phyloP scores from a whole-genome alignment of 495 filamentous ascomycete genomes.

The Penicillium robsamsonii region DNA sequence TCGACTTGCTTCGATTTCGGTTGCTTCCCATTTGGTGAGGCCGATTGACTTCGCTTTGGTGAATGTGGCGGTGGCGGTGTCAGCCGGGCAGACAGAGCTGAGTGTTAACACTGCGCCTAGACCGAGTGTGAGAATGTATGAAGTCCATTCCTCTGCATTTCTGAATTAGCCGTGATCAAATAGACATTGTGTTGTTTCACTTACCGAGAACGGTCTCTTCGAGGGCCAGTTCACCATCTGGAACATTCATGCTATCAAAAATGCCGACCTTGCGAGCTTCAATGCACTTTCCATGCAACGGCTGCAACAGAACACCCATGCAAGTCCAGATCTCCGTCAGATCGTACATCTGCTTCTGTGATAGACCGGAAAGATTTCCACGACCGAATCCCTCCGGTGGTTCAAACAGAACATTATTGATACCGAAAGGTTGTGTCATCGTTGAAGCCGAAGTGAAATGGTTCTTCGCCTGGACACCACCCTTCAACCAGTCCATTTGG shows the following conservation, averaged over 20 bases:
- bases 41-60: slow-evolving; percentile 52
- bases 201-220: slow-evolving; percentile 57
- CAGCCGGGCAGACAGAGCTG: slow-evolving; percentile 44
- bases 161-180: slow-evolving; percentile 29
- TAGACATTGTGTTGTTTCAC: slow-evolving; percentile 14
- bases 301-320: slow-evolving; percentile 55
- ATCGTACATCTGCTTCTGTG: slow-evolving; percentile 57
- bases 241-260: slow-evolving; percentile 50
- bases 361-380: slow-evolving; percentile 57
- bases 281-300: slow-evolving; percentile 54
- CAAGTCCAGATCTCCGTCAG: slow-evolving; percentile 69
- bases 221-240: slow-evolving; percentile 46
- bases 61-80: slow-evolving; percentile 48
- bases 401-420: slow-evolving; percentile 54
- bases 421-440: slow-evolving; percentile 49
- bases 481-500: slow-evolving; percentile 65
- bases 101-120: slow-evolving; percentile 56
- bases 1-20: slow-evolving; percentile 46
- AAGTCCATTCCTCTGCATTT: slow-evolving; percentile 60
- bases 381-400: slow-evolving; percentile 57
- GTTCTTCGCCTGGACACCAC: slow-evolving; percentile 50
- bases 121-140: slow-evolving; percentile 59
- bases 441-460: slow-evolving; percentile 30
- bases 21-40: slow-evolving; percentile 55
- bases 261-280: slow-evolving; percentile 57